Evolutionary conservation across 2,329 filamentous ascomycete species (phyloP).

Genomic region (Magnaporthales sp.): DNA sequence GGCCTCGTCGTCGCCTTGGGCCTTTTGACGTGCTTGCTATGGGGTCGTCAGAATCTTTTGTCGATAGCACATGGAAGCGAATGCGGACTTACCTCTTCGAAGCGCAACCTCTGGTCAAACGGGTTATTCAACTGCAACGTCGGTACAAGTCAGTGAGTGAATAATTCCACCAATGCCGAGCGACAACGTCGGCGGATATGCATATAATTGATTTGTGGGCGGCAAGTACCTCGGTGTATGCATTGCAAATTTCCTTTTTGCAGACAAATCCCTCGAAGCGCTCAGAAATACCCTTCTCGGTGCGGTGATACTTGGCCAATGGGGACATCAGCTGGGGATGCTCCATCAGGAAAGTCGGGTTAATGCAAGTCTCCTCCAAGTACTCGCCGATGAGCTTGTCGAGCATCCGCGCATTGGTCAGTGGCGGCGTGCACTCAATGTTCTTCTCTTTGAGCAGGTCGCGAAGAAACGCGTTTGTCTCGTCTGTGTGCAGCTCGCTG

Average conservation of each 20-base stretch:
- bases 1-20: conserved; percentile 92
- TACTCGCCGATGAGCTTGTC: conserved; percentile 92
- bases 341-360: conserved; percentile 80
- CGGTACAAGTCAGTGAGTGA: not conserved
- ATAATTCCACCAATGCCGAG: too few relatives aligned
- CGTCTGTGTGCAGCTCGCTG: conserved; percentile 80
- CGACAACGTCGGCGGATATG: not conserved
- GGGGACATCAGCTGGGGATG: conserved; percentile 85
- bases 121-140: conserved; percentile 69
- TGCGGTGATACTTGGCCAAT: conserved; percentile 88
- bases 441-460: conserved; percentile 79
- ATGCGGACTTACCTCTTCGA: conserved; percentile 53
- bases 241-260: conserved; percentile 95
- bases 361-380: conserved; percentile 88
- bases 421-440: conserved; percentile 79
- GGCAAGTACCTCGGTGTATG: conserved; percentile 65
- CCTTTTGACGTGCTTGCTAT: conserved; percentile 83
- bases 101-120: conserved; percentile 84
- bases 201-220: not conserved
- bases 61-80: not conserved
- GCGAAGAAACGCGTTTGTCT: conserved; percentile 84
- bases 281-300: conserved; percentile 77
- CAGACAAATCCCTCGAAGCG: conserved; percentile 96
- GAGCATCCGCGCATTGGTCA: conserved; percentile 92
- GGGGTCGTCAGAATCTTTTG: not conserved